Evolutionary conservation across 352 stramenopile species (phyloP).

Genomic region (Globisporangium ultimum): DNA sequence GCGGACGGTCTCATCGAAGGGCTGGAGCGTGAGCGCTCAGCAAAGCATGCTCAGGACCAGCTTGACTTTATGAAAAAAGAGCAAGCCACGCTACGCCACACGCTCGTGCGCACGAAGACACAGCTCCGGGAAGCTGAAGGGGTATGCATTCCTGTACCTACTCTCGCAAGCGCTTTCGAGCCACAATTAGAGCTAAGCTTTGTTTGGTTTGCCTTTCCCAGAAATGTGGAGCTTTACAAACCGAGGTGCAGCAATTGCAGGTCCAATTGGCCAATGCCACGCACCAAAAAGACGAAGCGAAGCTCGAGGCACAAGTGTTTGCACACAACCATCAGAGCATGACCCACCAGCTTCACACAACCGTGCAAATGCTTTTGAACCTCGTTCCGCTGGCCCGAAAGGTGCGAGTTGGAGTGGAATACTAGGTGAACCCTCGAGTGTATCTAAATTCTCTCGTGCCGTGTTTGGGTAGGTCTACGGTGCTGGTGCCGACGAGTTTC

Average conservation of each 20-base stretch:
- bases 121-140: slow-evolving; percentile 52
- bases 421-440: too few species aligned
- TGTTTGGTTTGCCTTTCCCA: slow-evolving; percentile 4
- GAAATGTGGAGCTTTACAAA: slow-evolving; percentile 20
- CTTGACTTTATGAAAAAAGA: slow-evolving; percentile 65
- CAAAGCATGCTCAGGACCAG: slow-evolving; percentile 56
- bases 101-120: slow-evolving; percentile 47
- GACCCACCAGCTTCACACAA: slow-evolving; percentile 68
- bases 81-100: slow-evolving; percentile 35
- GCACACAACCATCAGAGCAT: slow-evolving; percentile 69
- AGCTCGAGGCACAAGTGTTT: slow-evolving; percentile 50
- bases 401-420: slow-evolving; percentile 15
- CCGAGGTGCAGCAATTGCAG: slow-evolving; percentile 27
- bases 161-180: too few species aligned
- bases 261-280: slow-evolving; percentile 29
- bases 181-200: background rate
- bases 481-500: slow-evolving; percentile 48
- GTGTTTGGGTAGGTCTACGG: slow-evolving; percentile 47
- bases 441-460: background rate
- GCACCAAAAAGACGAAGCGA: slow-evolving; percentile 52
- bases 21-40: slow-evolving; percentile 24
- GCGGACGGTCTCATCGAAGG: slow-evolving; percentile 26
- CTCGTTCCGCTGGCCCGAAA: slow-evolving; percentile 60
- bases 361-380: slow-evolving; percentile 70
- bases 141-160: slow-evolving; percentile 7